Base-by-base conservation (phyloP, 129 eudicot species). In the Deinandra increscens region DNA sequence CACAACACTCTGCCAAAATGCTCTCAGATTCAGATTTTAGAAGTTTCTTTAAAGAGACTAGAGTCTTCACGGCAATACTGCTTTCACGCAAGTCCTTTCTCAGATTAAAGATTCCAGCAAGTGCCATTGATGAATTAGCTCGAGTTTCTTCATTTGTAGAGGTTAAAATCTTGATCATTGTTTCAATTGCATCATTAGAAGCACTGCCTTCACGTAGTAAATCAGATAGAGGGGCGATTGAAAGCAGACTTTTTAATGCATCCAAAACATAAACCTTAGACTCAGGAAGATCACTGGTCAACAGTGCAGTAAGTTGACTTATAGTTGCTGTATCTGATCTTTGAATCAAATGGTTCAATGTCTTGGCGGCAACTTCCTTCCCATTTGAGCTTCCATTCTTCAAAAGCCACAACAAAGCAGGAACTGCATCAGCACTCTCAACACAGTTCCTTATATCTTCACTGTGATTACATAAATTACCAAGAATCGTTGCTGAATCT, bases 341-440 rank as follows among this genome's bases (percentile, higher is more conserved):
- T 71, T 84, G 99, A 80, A 94, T 94, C 66, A 94, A 80, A 85
- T 94, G 97, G 65, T 90, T 87, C 69, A 94, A 69, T 54, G 99
- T 90, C 88, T 84, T 90, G 41, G 99, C 94, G 45, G 99, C 97
- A 73, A 94, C 82, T 74, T 84, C 99, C 77, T 94, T 94, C 38
- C 99, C 99, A 36, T 90, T 85, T 34, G 93, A 66, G 84, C 99
- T 94, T 33, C 99, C 99, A 50, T 94, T 94, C 83, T 94, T 94
- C 71, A 94, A 71, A 37, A 94, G 87, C 99, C 99, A 94, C 41
- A 94, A 81, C 53, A 94, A 81, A 77, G 99, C 97, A 65, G 99
- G 99, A 66, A 94, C 99, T 22, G 99, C 99, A 68, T 94, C 99
- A 71, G 99, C 99, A 79, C 99, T 90, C 82, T 94, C 99, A 66